Evolutionary conservation across 2,329 filamentous ascomycete genomes (phyloP).

Genomic region (Samsoniella hepiali): DNA sequence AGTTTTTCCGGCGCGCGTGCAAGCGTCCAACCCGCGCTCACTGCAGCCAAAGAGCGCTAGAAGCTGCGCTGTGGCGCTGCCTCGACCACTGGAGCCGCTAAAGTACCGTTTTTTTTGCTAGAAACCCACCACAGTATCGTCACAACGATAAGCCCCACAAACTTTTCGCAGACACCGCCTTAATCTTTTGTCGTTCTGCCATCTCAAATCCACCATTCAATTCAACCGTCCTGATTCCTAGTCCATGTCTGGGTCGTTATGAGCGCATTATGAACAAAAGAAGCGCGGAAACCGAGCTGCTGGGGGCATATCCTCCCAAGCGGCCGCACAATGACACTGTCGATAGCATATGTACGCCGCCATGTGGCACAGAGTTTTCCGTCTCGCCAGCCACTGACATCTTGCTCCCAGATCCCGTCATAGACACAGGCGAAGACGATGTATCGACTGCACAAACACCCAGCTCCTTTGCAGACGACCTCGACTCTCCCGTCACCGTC

Average conservation of each 20-base stretch:
- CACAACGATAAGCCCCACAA: constrained; percentile 26
- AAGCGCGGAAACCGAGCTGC: constrained; percentile 26
- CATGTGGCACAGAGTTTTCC: neutral
- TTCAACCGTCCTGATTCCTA: constrained; percentile 15
- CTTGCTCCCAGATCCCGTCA: constrained; percentile 23
- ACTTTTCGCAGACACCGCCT: constrained; percentile 34
- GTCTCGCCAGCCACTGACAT: constrained; percentile 8
- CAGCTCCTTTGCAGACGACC: constrained; percentile 29
- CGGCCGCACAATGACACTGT: constrained; percentile 23
- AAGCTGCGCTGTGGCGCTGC: neutral
- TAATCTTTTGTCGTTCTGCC: constrained; percentile 34
- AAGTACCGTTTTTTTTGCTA: no score
- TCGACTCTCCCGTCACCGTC: constrained; percentile 32
- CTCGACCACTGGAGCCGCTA: neutral
- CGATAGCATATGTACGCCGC: constrained; percentile 25
- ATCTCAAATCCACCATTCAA: constrained; percentile 12
- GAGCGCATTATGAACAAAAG: constrained; percentile 34
- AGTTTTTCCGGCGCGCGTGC: constrained; percentile 33
- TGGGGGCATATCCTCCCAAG: constrained; percentile 29
- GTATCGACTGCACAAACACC: constrained; percentile 32
- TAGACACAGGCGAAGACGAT: constrained; percentile 35
- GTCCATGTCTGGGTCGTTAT: neutral
- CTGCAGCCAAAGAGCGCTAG: neutral
- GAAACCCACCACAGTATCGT: constrained; percentile 17
- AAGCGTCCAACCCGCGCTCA: constrained; percentile 15